Base-by-base conservation (phyloP, 805 yeast genomes). In the Hanseniaspora meyeri region DNA sequence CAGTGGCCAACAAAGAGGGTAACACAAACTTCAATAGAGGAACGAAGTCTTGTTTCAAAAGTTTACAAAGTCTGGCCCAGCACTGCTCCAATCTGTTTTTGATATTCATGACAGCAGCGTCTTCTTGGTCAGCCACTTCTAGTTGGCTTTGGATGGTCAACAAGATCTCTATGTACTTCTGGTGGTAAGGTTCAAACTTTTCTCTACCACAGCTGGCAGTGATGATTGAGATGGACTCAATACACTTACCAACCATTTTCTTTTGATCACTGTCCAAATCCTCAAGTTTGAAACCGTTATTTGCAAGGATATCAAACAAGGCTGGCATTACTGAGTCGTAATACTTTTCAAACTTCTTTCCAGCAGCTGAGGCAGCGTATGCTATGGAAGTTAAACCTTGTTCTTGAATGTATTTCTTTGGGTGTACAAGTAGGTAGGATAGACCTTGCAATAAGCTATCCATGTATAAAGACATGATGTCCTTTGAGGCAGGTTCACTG, bases 321-420 rank as follows among this genome's bases (percentile, higher is more conserved):
- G 88, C 72, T 17, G 96, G 96, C 95, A 93, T 91, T 68, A 93
- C 76, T 1, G 96, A 85, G 67, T 89, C 96, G 68, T 90, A 93
- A 68, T 93, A 93, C 71, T 90, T 91, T 63, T 81, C 77, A 67
- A 93, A 93, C 65, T 85, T 85, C 60, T 77, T 77, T 69, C 88
- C 88, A 3, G 97, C 96, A 16, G 96, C 95, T 70, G 91, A 97
- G 1, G 98, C 98, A 61, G 91, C 90, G 62, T 90, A 87, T 20
- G 97, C 96, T 69, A 93, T 90, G 0, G 97, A 93, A 11, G 97
- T 90, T 58, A 93, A 76, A 16, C 90, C 97, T 73, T 93, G 98
- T 67, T 93, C 98, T 72, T 93, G 97, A 48, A 93, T 96, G 65
- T 89, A 93, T 61, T 89, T 78, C 69, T 89, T 87, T 40, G 95